Conservation (phyloP, 306 rosid genomes). For the Canavalia ensiformis region DNA sequence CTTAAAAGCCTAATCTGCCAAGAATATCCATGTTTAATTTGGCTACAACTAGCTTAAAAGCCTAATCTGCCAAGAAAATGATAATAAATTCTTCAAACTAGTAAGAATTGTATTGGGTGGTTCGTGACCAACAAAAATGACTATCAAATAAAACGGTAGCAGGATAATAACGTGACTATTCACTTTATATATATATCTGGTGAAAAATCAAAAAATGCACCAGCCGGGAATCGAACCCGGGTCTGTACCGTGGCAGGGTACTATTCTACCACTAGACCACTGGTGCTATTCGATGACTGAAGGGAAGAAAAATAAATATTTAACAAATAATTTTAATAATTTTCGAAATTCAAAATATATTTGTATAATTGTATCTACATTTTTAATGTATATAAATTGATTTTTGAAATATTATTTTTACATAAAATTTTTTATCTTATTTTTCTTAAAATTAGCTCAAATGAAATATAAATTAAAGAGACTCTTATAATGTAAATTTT, state of each 20-base stretch:
- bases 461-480: no score
- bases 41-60: conserved; percentile 14
- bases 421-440: no score
- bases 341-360: no score
- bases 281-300: conserved; percentile 36
- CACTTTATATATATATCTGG: background rate
- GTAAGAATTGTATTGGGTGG: background rate
- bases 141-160: background rate
- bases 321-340: no score
- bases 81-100: background rate
- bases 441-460: no score
- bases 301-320: no score
- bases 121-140: background rate
- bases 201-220: conserved; percentile 24
- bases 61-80: conserved; percentile 4
- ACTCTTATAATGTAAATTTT: no score
- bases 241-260: conserved; percentile 56
- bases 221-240: conserved; percentile 60
- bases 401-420: no score
- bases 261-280: conserved; percentile 59
- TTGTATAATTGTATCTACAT: no score
- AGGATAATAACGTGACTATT: background rate
- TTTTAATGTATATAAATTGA: no score
- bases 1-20: conserved; percentile 4
- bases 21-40: conserved; percentile 7